These are phyloP conservation scores for Rhodotorula taiwanensis DNA, from an alignment of 768 basidiomycete species.

Conservation along the genomic window DNA sequence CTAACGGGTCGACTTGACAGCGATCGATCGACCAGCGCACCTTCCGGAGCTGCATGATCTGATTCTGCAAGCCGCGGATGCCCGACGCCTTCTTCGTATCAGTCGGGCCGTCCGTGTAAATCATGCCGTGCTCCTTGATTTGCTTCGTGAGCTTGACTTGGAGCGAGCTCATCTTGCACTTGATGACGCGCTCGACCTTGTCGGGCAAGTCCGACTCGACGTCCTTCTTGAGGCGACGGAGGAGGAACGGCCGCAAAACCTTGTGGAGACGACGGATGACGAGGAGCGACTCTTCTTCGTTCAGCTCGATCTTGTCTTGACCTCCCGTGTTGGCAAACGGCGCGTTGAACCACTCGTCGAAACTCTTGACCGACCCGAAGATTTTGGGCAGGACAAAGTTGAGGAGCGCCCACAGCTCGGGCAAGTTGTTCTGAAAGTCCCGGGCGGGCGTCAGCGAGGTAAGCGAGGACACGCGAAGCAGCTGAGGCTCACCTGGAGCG, in stretches of 20 bases:
- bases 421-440: constrained; percentile 75
- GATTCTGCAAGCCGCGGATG: constrained; percentile 87
- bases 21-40: constrained; percentile 51
- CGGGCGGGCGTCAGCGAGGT: not conserved
- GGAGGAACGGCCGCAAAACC: constrained; percentile 91
- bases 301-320: constrained; percentile 94
- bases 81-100: constrained; percentile 60
- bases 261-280: constrained; percentile 76
- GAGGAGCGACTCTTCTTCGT: constrained; percentile 97
- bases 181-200: constrained; percentile 62
- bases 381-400: constrained; percentile 97
- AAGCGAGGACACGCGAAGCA: not conserved
- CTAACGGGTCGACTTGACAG: not conserved
- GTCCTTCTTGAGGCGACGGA: constrained; percentile 84
- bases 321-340: constrained; percentile 98
- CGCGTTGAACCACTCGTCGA: constrained; percentile 99
- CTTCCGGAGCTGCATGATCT: constrained; percentile 95
- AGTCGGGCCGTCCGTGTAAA: constrained; percentile 38
- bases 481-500: constrained; percentile 65
- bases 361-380: constrained; percentile 98
- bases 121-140: constrained; percentile 68
- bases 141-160: constrained; percentile 49
- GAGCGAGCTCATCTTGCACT: constrained; percentile 58
- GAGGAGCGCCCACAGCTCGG: constrained; percentile 89
- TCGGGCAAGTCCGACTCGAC: constrained; percentile 83